These are phyloP conservation scores for Jasminum sambac DNA, from an alignment of 257 asterid genomes.

Conservation along the genomic window DNA sequence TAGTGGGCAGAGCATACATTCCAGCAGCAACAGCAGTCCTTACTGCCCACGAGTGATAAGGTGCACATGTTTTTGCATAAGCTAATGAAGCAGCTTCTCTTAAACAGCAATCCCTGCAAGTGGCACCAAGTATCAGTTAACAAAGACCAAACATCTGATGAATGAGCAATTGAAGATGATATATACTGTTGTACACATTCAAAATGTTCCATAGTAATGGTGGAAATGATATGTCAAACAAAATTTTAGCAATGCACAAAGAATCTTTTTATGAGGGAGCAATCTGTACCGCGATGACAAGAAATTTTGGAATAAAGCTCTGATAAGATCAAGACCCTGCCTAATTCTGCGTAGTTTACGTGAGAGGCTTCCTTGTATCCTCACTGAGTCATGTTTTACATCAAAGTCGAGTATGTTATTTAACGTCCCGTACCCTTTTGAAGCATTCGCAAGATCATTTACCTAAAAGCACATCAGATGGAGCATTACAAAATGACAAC, in stretches of 20 bases:
- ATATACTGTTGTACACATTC: background rate
- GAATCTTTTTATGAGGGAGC: slow-evolving; percentile 15
- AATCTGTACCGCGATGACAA: slow-evolving; percentile 68
- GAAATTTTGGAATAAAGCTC: slow-evolving; percentile 80
- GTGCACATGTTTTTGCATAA: slow-evolving; percentile 81
- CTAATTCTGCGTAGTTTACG: slow-evolving; percentile 92
- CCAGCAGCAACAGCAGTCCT: slow-evolving; percentile 96
- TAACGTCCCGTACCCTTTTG: slow-evolving; percentile 51
- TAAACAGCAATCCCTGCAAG: slow-evolving; percentile 58
- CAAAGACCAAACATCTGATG: background rate
- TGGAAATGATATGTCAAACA: background rate
- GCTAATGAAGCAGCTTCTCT: slow-evolving; percentile 85
- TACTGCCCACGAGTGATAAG: slow-evolving; percentile 91
- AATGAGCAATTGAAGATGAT: background rate
- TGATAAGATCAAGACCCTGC: slow-evolving; percentile 94
- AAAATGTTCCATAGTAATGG: background rate
- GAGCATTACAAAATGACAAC: background rate
- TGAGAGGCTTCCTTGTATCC: slow-evolving; percentile 77
- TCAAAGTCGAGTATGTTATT: slow-evolving; percentile 64
- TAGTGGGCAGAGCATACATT: slow-evolving; percentile 91
- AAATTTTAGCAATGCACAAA: background rate
- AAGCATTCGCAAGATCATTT: slow-evolving; percentile 67
- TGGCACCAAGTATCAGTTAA: background rate
- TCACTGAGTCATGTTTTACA: slow-evolving; percentile 58
- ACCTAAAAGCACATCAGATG: slow-evolving; percentile 47